A percentile compares a stretch with the other conserved stretches of the same genome.
Conservation (phyloP, 2,329 filamentous ascomycete genomes). For the Trematosphaeria pertusa region DNA sequence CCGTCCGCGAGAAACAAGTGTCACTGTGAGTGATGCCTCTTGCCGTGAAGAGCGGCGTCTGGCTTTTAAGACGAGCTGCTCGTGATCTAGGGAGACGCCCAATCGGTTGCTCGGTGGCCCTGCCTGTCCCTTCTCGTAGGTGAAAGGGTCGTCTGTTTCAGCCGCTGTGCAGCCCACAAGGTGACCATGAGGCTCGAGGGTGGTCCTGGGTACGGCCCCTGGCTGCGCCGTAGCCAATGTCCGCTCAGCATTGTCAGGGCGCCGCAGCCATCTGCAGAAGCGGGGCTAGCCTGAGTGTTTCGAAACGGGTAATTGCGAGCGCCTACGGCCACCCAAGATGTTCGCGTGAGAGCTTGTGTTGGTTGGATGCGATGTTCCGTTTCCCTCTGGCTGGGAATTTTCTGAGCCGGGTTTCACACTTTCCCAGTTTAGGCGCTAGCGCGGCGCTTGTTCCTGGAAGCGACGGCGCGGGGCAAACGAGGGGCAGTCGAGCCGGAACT, state of each 20-base stretch:
- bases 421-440: conserved; percentile 20
- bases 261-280: conserved; percentile 12
- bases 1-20: conserved; percentile 35
- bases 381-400: conserved; percentile 10
- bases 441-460: conserved; percentile 28
- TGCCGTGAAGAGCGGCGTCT: conserved; percentile 24
- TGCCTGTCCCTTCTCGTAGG: too few species aligned
- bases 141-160: conserved; percentile 16
- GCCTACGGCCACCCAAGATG: conserved; percentile 20
- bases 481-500: too few species aligned
- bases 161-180: conserved; percentile 33
- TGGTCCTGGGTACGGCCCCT: conserved; percentile 27
- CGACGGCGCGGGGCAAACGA: conserved; percentile 10
- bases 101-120: not conserved
- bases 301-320: conserved; percentile 34
- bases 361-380: conserved; percentile 19
- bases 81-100: not conserved
- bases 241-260: conserved; percentile 6
- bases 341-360: conserved; percentile 14
- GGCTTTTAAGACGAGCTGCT: conserved; percentile 25
- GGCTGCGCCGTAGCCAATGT: conserved; percentile 32
- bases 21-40: conserved; percentile 31
- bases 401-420: conserved; percentile 31
- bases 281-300: conserved; percentile 26
- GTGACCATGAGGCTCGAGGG: conserved; percentile 16